Evolutionary conservation across 495 filamentous ascomycete genomes (phyloP).

Genomic region (Penicillium flavigenum): DNA sequence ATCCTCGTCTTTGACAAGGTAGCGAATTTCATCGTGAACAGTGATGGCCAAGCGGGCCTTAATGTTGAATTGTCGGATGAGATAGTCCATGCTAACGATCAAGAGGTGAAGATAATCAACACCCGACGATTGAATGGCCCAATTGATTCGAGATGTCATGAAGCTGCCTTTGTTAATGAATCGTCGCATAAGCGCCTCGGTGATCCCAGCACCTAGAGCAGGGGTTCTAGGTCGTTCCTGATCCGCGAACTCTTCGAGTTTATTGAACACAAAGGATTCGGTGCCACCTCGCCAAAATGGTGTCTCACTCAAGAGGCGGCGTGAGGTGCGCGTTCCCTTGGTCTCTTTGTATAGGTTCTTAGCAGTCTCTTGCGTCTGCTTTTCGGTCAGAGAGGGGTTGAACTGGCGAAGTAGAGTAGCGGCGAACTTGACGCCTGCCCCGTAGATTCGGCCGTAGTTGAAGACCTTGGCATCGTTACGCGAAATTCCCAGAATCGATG

Average conservation of each 20-base stretch:
- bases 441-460: conserved; percentile 98
- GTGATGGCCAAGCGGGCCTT: conserved; percentile 84
- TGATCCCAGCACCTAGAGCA: conserved; percentile 94
- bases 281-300: conserved; percentile 96
- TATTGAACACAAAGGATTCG: conserved; percentile 97
- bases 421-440: conserved; percentile 91
- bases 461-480: conserved; percentile 96
- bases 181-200: conserved; percentile 84
- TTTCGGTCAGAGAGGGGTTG: conserved; percentile 77
- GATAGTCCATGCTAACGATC: conserved; percentile 91
- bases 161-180: conserved; percentile 88
- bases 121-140: conserved; percentile 96
- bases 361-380: conserved; percentile 71
- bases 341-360: conserved; percentile 81
- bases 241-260: conserved; percentile 93
- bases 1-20: conserved; percentile 81
- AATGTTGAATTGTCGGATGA: conserved; percentile 82
- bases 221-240: conserved; percentile 89
- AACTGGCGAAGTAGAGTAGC: conserved; percentile 87
- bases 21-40: conserved; percentile 96
- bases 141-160: conserved; percentile 96
- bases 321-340: conserved; percentile 77
- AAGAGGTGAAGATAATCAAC: conserved; percentile 97
- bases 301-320: conserved; percentile 65
- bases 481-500: conserved; percentile 85